Percentiles rank a stretch among this genome's conserved stretches.
phyloP scores from a whole-genome alignment of 371 early-diverging fungal genomes.

The Apophysomyces sp. region DNA sequence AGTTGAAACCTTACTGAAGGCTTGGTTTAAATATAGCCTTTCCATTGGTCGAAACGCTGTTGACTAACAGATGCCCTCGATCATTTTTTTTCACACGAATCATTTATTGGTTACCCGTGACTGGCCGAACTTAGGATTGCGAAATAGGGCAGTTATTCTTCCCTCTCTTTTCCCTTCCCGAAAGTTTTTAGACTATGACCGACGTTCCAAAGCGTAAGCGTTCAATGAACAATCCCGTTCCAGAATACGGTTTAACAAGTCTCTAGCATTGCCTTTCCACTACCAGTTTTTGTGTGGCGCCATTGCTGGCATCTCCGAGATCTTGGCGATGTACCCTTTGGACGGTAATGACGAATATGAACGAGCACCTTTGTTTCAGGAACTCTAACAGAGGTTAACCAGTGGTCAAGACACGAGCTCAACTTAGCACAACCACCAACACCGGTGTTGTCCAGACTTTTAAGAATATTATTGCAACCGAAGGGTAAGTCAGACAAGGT shows the following conservation, averaged over 20 bases:
- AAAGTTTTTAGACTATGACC: conserved; percentile 20
- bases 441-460: conserved; percentile 37
- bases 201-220: conserved; percentile 32
- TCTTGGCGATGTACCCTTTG: conserved; percentile 96
- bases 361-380: not conserved
- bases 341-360: conserved; percentile 79
- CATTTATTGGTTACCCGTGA: no score
- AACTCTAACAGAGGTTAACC: not conserved
- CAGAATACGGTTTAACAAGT: not conserved
- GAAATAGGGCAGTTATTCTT: no score
- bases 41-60: no score
- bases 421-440: conserved; percentile 78
- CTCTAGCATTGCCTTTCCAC: conserved; percentile 82
- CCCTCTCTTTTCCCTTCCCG: not conserved
- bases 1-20: no score
- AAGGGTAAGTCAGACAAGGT: conserved; percentile 64
- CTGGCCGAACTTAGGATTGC: no score
- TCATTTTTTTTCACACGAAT: no score
- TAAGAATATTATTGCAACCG: conserved; percentile 82
- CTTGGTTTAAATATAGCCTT: no score
- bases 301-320: conserved; percentile 95
- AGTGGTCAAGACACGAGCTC: conserved; percentile 97
- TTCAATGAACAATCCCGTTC: not conserved
- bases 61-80: no score
- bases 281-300: conserved; percentile 92